Percentiles rank a stretch among this genome's conserved stretches.
phyloP scores from a whole-genome alignment of 805 yeast species.

The Pichia kluyveri region DNA sequence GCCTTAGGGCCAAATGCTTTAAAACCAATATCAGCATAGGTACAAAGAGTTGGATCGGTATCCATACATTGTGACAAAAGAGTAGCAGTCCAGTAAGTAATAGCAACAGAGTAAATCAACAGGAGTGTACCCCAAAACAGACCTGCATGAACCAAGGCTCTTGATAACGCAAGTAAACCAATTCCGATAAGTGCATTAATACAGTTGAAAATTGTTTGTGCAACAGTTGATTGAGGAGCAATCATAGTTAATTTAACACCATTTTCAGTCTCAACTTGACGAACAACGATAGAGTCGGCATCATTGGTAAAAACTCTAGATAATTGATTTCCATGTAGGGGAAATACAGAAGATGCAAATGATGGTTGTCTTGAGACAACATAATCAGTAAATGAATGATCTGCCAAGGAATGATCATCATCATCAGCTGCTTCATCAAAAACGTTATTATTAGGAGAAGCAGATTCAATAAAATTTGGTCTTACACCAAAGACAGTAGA shows the following conservation, averaged over 20 bases:
- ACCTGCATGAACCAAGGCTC: conserved; percentile 56
- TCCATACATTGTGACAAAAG: conserved; percentile 68
- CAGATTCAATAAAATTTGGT: conserved; percentile 2
- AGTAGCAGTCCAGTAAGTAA: conserved; percentile 72
- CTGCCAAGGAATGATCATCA: conserved; percentile 29
- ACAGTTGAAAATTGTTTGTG: conserved; percentile 60
- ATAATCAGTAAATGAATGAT: conserved; percentile 21
- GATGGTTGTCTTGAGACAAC: conserved; percentile 18
- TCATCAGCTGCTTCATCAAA: conserved; percentile 30
- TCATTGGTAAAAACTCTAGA: conserved; percentile 18
- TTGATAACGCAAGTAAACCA: conserved; percentile 58
- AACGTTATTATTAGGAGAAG: conserved; percentile 6
- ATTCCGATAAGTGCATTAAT: conserved; percentile 61
- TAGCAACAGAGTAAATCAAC: conserved; percentile 48
- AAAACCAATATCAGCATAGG: conserved; percentile 83
- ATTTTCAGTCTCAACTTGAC: conserved; percentile 58
- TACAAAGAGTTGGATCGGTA: conserved; percentile 69
- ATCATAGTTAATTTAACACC: conserved; percentile 65
- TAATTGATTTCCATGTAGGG: conserved; percentile 9
- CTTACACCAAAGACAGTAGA: conserved; percentile 38
- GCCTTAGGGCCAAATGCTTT: conserved; percentile 79
- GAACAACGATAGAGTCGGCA: conserved; percentile 20
- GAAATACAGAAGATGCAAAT: conserved; percentile 7
- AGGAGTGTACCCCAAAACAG: conserved; percentile 57
- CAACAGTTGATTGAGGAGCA: conserved; percentile 74